phyloP scores from a whole-genome alignment of 371 early-diverging fungal species.

The Mortierella sp. region DNA sequence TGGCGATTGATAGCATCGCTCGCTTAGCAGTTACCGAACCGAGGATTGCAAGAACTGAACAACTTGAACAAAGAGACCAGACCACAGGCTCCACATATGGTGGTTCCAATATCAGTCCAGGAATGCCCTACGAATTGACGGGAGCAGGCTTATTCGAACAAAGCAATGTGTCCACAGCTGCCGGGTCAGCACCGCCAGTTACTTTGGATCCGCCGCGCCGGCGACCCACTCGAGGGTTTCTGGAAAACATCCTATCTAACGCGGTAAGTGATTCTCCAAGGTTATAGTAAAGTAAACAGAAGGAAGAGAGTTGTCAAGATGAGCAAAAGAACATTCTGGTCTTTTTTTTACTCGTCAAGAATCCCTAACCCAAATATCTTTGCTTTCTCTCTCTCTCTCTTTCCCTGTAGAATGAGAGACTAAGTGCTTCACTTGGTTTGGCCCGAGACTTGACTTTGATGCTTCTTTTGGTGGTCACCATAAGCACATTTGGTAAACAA shows the following conservation, averaged over 20 bases:
- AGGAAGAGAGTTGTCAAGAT: too few relatives aligned
- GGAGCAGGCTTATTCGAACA: not conserved
- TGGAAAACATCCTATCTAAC: too few relatives aligned
- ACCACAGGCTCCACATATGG: too few relatives aligned
- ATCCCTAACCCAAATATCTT: too few relatives aligned
- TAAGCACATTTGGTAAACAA: constrained; percentile 34
- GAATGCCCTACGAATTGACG: not conserved
- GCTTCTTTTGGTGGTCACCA: constrained; percentile 35
- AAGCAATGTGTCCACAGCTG: constrained; percentile 10
- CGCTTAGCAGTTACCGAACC: not conserved
- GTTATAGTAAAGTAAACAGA: too few relatives aligned
- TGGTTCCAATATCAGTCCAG: not conserved
- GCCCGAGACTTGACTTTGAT: constrained; percentile 46
- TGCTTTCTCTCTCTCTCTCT: too few relatives aligned
- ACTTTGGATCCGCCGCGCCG: too few relatives aligned
- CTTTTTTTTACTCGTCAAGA: too few relatives aligned
- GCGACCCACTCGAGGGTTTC: too few relatives aligned
- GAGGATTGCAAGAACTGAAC: not conserved
- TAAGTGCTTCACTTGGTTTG: constrained; percentile 13
- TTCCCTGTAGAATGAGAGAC: constrained; percentile 16
- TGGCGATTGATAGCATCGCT: not conserved
- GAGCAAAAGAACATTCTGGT: too few relatives aligned
- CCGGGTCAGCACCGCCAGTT: too few relatives aligned
- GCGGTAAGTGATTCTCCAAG: too few relatives aligned
- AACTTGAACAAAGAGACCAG: not conserved